Percentiles rank a stretch among this genome's conserved stretches.
These are phyloP conservation scores for Fusarium sp. DNA, from an alignment of 2,329 filamentous ascomycete species.

Conservation along the genomic window DNA sequence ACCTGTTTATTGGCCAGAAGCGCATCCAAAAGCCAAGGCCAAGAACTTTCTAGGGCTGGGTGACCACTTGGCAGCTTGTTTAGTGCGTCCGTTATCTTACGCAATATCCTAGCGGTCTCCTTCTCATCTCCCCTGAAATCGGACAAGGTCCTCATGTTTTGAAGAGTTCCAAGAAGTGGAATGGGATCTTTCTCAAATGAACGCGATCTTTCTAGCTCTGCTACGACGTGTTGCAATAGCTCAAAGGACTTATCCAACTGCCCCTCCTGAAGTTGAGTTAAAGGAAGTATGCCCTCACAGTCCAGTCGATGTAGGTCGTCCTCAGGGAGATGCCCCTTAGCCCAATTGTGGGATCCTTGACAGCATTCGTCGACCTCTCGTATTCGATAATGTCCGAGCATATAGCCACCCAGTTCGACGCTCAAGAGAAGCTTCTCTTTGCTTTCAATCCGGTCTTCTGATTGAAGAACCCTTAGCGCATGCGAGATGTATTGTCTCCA, in stretches of 20 bases:
- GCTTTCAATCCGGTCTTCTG: background rate
- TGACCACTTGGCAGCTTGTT: background rate
- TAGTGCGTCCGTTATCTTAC: background rate
- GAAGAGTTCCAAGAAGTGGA: background rate
- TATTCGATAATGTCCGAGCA: accelerated
- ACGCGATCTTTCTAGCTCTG: background rate
- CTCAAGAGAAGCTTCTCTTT: background rate
- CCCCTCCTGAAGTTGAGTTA: accelerated
- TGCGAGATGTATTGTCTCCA: background rate
- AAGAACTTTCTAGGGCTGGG: background rate
- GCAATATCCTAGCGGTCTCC: background rate
- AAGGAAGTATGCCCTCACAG: background rate
- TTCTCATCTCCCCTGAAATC: background rate
- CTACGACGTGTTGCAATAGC: background rate
- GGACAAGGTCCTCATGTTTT: accelerated
- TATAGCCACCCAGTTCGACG: background rate
- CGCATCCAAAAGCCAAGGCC: background rate
- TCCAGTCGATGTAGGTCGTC: background rate
- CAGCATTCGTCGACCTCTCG: background rate
- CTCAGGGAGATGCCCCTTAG: background rate
- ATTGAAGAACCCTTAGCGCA: background rate
- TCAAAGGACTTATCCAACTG: background rate
- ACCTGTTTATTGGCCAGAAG: background rate
- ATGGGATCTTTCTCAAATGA: background rate
- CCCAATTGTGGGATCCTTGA: background rate